These are phyloP conservation scores for Stephania japonica DNA, from an alignment of 164 flowering plant genomes.

Conservation along the genomic window DNA sequence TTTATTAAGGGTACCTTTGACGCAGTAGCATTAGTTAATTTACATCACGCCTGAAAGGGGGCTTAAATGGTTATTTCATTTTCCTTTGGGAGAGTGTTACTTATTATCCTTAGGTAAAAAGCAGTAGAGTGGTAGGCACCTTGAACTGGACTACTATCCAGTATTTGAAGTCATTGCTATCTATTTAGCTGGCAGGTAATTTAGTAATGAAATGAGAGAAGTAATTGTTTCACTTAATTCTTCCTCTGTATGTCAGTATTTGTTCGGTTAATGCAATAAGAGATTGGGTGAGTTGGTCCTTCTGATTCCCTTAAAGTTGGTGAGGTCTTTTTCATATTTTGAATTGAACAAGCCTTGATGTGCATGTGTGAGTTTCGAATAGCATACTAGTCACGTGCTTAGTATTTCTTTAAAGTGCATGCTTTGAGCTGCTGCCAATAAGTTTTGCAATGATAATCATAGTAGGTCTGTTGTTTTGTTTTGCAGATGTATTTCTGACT, in stretches of 20 bases:
- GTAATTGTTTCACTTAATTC: not conserved
- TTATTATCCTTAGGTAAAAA: not conserved
- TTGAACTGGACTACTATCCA: not conserved
- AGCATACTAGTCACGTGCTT: too few species aligned
- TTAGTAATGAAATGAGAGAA: not conserved
- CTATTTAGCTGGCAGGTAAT: not conserved
- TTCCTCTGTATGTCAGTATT: not conserved
- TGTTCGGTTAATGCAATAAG: not conserved
- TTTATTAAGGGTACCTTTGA: too few species aligned
- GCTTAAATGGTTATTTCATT: not conserved
- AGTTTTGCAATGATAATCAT: not conserved
- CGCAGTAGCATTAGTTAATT: too few species aligned
- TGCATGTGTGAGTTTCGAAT: too few species aligned
- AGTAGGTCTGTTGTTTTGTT: not conserved
- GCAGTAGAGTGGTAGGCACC: not conserved
- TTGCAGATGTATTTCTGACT: not conserved
- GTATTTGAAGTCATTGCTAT: not conserved
- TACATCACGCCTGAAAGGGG: not conserved
- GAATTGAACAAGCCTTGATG: constrained; percentile 7
- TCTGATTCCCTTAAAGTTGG: not conserved
- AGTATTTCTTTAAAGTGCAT: not conserved
- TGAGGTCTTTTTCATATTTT: constrained; percentile 7
- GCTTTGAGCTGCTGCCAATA: not conserved
- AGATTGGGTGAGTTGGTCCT: not conserved
- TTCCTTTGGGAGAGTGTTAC: not conserved